Evolutionary conservation across 2,329 filamentous ascomycete species (phyloP).

Genomic region (Aureobasidium musti): DNA sequence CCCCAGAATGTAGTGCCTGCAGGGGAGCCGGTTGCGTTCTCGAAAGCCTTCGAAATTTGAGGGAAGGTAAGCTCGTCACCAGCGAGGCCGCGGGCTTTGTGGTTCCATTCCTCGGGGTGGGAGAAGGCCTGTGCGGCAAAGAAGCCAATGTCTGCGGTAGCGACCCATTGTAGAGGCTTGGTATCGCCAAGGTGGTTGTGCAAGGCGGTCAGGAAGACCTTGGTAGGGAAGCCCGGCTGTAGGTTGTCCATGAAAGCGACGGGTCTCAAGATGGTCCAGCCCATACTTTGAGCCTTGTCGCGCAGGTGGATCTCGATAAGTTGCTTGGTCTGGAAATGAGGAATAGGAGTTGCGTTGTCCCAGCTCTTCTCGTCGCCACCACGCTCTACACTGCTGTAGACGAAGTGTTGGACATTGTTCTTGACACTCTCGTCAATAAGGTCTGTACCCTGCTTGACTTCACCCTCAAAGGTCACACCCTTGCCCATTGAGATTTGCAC

Average conservation of each 20-base stretch:
- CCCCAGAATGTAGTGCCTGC: conserved; percentile 51
- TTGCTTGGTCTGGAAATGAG: conserved; percentile 60
- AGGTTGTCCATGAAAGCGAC: conserved; percentile 66
- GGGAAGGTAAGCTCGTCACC: conserved; percentile 57
- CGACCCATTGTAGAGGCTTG: conserved; percentile 45
- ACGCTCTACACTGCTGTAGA: conserved; percentile 66
- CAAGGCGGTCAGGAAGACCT: conserved; percentile 54
- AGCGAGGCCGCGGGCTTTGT: conserved; percentile 53
- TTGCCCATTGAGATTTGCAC: conserved; percentile 57
- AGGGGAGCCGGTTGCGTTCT: conserved; percentile 49
- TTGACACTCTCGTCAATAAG: conserved; percentile 61
- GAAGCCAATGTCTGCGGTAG: conserved; percentile 54
- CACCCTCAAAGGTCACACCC: conserved; percentile 48
- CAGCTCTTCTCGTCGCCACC: conserved; percentile 58
- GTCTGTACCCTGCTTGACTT: conserved; percentile 59
- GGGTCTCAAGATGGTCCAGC: conserved; percentile 63
- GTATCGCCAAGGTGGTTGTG: conserved; percentile 41
- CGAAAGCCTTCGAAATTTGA: conserved; percentile 51
- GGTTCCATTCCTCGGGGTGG: conserved; percentile 50
- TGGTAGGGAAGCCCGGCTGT: conserved; percentile 51
- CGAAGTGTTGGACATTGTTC: conserved; percentile 60
- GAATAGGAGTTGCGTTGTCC: conserved; percentile 58
- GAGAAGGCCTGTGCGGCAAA: conserved; percentile 55
- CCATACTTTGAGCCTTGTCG: conserved; percentile 53
- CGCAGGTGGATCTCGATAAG: conserved; percentile 63